These are phyloP conservation scores for Cenchrus fungigraminus DNA, from an alignment of 176 grass and related monocot genomes.

Conservation along the genomic window DNA sequence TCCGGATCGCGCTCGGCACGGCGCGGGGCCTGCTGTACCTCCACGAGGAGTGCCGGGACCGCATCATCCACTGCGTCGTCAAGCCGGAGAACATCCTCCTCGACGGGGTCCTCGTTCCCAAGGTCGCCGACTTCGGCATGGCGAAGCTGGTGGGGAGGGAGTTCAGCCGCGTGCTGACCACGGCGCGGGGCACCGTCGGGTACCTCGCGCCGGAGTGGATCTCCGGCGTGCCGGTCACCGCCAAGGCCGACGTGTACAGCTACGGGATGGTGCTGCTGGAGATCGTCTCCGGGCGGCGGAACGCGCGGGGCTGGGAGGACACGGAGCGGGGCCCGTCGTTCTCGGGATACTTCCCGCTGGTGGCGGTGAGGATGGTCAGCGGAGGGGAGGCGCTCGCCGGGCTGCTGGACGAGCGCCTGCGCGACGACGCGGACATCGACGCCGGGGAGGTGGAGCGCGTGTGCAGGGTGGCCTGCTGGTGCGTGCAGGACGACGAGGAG, in stretches of 20 bases:
- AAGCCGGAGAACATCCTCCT: slow-evolving; percentile 82
- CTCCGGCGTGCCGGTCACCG: slow-evolving; percentile 48
- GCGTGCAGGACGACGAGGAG: slow-evolving; percentile 59
- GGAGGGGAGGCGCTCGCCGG: slow-evolving; percentile 15
- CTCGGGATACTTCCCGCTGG: slow-evolving; percentile 40
- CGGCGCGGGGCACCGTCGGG: slow-evolving; percentile 52
- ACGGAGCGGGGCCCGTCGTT: not conserved
- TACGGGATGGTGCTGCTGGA: slow-evolving; percentile 61
- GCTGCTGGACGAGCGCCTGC: slow-evolving; percentile 45
- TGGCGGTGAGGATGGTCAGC: slow-evolving; percentile 35
- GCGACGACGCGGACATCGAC: slow-evolving; percentile 35
- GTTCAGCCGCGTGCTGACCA: slow-evolving; percentile 56
- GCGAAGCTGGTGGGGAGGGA: slow-evolving; percentile 46
- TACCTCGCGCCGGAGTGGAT: slow-evolving; percentile 81
- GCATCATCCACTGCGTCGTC: slow-evolving; percentile 76
- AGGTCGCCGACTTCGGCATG: slow-evolving; percentile 62
- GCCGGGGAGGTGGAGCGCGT: slow-evolving; percentile 36
- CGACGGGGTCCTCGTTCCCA: slow-evolving; percentile 31
- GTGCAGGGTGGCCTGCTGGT: slow-evolving; percentile 63
- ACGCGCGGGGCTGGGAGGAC: not conserved
- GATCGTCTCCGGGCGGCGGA: slow-evolving; percentile 53
- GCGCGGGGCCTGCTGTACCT: slow-evolving; percentile 56
- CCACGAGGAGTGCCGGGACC: slow-evolving; percentile 56
- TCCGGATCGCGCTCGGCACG: slow-evolving; percentile 43
- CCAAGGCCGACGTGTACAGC: slow-evolving; percentile 63